Evolutionary conservation across 441 rosid species (phyloP).

Genomic region (Eruca vesicaria): DNA sequence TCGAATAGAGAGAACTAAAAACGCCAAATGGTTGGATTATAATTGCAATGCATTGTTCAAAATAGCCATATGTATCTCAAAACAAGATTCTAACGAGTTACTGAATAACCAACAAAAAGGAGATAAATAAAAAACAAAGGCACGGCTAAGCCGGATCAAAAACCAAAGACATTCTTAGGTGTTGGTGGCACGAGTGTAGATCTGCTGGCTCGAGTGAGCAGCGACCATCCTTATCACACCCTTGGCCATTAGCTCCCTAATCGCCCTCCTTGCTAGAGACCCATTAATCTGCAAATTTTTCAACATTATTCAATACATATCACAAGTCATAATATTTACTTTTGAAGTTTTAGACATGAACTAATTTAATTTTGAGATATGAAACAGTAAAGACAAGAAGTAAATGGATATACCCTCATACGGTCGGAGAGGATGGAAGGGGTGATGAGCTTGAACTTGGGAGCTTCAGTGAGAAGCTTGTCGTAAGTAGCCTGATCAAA

Average conservation of each 20-base stretch:
- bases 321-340: not conserved
- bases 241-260: conserved; percentile 55
- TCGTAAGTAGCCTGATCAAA: conserved; percentile 59
- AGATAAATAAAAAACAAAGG: not conserved
- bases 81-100: conserved; percentile 14
- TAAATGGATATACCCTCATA: conserved; percentile 40
- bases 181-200: conserved; percentile 48
- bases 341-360: not conserved
- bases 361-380: not conserved
- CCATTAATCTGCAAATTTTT: conserved; percentile 39
- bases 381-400: not conserved
- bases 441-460: conserved; percentile 56
- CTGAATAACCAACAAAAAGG: not conserved
- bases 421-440: conserved; percentile 59
- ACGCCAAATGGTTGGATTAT: not conserved
- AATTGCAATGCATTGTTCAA: not conserved
- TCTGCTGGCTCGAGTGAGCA: conserved; percentile 61
- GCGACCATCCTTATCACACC: conserved; percentile 59
- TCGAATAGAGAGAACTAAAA: not conserved
- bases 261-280: conserved; percentile 53
- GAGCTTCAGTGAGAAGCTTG: conserved; percentile 40
- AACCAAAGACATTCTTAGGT: conserved; percentile 28
- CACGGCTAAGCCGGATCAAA: not conserved
- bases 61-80: not conserved
- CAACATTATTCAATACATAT: not conserved